phyloP scores from a whole-genome alignment of 495 filamentous ascomycete species.

The Viridothelium virens region DNA sequence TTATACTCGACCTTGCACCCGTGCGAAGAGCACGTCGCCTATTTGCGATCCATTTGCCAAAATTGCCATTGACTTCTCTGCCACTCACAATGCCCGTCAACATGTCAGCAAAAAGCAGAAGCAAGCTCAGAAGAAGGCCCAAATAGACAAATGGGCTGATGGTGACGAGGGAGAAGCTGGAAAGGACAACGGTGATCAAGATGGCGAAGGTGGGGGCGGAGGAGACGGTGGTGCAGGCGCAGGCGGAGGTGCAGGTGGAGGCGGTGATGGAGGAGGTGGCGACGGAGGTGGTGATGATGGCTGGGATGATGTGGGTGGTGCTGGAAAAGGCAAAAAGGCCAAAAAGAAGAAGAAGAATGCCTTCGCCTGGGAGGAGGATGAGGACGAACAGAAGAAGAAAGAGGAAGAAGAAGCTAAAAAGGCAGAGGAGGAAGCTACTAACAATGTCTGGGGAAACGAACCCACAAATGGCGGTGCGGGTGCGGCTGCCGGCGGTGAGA shows the following conservation, averaged over 20 bases:
- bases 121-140: conserved; percentile 19
- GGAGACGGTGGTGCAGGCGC: conserved; percentile 27
- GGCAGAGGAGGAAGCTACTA: conserved; percentile 24
- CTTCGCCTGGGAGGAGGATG: conserved; percentile 17
- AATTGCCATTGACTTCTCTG: conserved; percentile 17
- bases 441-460: conserved; percentile 6
- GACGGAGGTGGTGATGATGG: conserved; percentile 36
- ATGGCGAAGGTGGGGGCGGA: conserved; percentile 28
- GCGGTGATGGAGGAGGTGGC: conserved; percentile 31
- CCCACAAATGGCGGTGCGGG: conserved; percentile 15
- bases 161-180: conserved; percentile 36
- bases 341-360: conserved; percentile 27
- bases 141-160: conserved; percentile 23
- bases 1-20: neutral
- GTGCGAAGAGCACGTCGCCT: neutral
- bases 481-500: conserved; percentile 19
- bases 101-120: conserved; percentile 33
- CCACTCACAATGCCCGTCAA: conserved; percentile 16
- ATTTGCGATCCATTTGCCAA: neutral
- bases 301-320: conserved; percentile 21
- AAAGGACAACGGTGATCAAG: conserved; percentile 29
- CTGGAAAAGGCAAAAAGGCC: conserved; percentile 20
- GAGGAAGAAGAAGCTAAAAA: conserved; percentile 35
- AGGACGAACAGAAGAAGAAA: conserved; percentile 29
- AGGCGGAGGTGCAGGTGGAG: conserved; percentile 26